Conservation (phyloP, 768 basidiomycete species). For the Cystofilobasidium ferigula region DNA sequence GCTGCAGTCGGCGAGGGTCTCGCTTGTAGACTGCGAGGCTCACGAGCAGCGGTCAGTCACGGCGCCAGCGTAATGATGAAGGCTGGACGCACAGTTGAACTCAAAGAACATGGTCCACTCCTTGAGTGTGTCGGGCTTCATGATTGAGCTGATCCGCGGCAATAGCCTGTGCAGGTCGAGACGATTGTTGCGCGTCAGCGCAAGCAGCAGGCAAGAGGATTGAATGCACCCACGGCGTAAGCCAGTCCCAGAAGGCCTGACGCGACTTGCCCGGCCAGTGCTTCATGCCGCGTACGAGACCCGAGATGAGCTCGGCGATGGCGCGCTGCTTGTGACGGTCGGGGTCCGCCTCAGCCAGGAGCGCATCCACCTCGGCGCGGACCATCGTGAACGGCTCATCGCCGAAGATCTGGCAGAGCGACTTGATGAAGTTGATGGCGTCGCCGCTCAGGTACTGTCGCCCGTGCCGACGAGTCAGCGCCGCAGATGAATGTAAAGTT, state of each 20-base stretch:
- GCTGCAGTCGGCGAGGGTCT: conserved; percentile 66
- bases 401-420: conserved; percentile 61
- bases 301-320: conserved; percentile 67
- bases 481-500: background rate
- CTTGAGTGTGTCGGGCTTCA: conserved; percentile 14
- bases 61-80: background rate
- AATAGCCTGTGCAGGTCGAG: background rate
- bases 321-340: conserved; percentile 69
- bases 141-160: background rate
- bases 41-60: background rate
- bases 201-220: background rate
- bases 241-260: conserved; percentile 62
- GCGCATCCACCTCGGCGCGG: conserved; percentile 49
- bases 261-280: conserved; percentile 59
- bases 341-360: conserved; percentile 55
- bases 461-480: background rate
- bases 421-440: conserved; percentile 40
- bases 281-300: conserved; percentile 69
- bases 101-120: conserved; percentile 44
- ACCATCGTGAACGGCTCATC: conserved; percentile 42
- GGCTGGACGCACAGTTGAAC: conserved; percentile 45
- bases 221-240: conserved; percentile 43
- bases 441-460: conserved; percentile 23
- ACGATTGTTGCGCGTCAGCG: no score
- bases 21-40: conserved; percentile 46